Evolutionary conservation across 1,139 yeast species (phyloP).

Genomic region (Lodderomyces margitis): DNA sequence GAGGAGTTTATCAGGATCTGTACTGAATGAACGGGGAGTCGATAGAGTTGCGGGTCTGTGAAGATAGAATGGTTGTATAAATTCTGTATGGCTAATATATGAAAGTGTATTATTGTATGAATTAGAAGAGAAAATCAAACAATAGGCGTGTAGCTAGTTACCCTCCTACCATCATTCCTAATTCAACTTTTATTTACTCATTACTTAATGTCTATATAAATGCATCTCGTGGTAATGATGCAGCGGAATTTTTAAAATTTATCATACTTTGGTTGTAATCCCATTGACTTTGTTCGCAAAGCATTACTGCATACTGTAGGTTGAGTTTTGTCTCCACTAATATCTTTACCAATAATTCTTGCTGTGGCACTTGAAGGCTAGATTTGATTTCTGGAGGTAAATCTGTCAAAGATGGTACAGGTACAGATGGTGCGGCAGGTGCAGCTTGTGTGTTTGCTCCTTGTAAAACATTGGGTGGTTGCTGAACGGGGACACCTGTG

Average conservation of each 20-base stretch:
- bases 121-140: no score
- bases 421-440: slow-evolving; percentile 21
- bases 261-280: slow-evolving; percentile 67
- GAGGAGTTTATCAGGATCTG: slow-evolving; percentile 92
- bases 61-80: slow-evolving; percentile 1
- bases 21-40: slow-evolving; percentile 47
- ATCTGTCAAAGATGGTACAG: slow-evolving; percentile 35
- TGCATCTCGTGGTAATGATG: slow-evolving; percentile 46
- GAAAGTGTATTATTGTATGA: no score
- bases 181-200: slow-evolving; percentile 2
- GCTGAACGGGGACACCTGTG: not conserved
- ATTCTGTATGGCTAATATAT: no score
- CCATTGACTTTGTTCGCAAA: slow-evolving; percentile 89
- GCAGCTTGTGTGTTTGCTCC: slow-evolving; percentile 37
- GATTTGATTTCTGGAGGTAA: slow-evolving; percentile 56
- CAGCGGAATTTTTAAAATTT: slow-evolving; percentile 66
- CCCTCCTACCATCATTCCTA: no score
- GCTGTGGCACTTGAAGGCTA: slow-evolving; percentile 53
- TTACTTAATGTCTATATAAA: slow-evolving; percentile 16
- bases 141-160: no score
- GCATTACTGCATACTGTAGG: slow-evolving; percentile 75
- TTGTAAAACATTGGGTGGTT: slow-evolving; percentile 1
- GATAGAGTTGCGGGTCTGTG: not conserved
- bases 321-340: slow-evolving; percentile 74
- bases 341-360: slow-evolving; percentile 63